These are phyloP conservation scores for Ramaria sp. DNA, from an alignment of 768 basidiomycete species.

Conservation along the genomic window DNA sequence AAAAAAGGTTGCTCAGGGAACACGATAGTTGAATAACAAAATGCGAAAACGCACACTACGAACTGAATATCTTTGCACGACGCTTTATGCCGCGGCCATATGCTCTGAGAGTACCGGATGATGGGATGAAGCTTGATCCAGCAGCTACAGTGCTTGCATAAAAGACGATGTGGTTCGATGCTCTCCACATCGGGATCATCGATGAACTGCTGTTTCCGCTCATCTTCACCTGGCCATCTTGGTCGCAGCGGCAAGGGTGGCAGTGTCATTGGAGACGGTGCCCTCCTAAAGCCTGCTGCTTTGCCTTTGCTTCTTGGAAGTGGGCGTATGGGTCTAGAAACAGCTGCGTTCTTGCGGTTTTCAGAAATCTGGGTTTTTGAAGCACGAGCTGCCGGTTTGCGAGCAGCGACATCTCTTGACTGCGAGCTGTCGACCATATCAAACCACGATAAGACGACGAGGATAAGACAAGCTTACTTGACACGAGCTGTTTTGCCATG, in stretches of 20 bases:
- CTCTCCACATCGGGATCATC: constrained; percentile 1
- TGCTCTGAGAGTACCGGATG: constrained; percentile 6
- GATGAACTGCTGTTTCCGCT: constrained; percentile 8
- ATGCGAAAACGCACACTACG: not conserved
- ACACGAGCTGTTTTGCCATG: not conserved
- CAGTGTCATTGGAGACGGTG: not conserved
- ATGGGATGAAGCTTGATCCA: constrained; percentile 8
- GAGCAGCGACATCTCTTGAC: not conserved
- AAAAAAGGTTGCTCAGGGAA: not conserved
- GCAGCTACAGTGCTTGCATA: constrained; percentile 7
- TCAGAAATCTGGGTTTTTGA: not conserved
- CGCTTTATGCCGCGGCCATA: constrained; percentile 6
- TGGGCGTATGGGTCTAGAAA: not conserved
- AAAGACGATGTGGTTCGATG: constrained; percentile 5
- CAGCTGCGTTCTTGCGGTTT: not conserved
- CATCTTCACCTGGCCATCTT: constrained; percentile 9
- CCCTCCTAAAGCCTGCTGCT: not conserved
- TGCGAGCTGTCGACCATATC: not conserved
- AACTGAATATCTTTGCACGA: constrained; percentile 1
- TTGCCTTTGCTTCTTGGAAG: not conserved
- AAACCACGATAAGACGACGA: not conserved
- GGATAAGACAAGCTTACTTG: not conserved
- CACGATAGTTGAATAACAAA: not conserved
- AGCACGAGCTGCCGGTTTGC: not conserved
- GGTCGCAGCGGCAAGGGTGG: constrained; percentile 7